A percentile compares a stretch with the other conserved stretches of the same genome.
These are phyloP conservation scores for Petrea volubilis DNA, from an alignment of 257 asterid genomes.

Conservation along the genomic window DNA sequence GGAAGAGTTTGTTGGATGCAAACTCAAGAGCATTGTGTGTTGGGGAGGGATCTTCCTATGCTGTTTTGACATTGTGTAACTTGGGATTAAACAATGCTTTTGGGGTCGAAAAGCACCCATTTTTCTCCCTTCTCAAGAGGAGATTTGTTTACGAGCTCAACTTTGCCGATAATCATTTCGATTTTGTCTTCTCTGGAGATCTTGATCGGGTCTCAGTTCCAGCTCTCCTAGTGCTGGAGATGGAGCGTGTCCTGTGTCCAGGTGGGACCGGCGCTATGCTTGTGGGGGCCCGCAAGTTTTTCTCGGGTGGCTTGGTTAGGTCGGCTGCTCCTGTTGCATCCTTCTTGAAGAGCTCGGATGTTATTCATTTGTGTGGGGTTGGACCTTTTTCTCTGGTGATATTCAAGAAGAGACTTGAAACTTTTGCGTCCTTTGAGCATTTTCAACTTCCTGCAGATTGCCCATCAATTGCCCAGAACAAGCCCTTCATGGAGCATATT, in stretches of 20 bases:
- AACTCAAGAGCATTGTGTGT: conserved; percentile 67
- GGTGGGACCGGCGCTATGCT: conserved; percentile 85
- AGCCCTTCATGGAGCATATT: conserved; percentile 53
- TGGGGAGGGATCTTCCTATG: conserved; percentile 63
- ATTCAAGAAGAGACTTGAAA: conserved; percentile 60
- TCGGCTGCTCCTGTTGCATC: conserved; percentile 32
- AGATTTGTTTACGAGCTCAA: conserved; percentile 69
- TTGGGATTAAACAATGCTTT: conserved; percentile 55
- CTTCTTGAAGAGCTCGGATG: conserved; percentile 65
- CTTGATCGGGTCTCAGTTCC: conserved; percentile 75
- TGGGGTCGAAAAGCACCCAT: conserved; percentile 64
- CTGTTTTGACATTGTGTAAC: conserved; percentile 53
- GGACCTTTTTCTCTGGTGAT: conserved; percentile 53
- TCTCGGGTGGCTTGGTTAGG: conserved; percentile 50
- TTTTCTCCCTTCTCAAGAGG: conserved; percentile 73
- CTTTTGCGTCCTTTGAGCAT: conserved; percentile 43
- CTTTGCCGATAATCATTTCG: conserved; percentile 58
- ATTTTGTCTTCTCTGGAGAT: conserved; percentile 73
- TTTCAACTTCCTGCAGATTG: conserved; percentile 62
- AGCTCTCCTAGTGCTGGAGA: conserved; percentile 70
- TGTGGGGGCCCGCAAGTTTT: conserved; percentile 41
- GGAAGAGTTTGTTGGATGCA: conserved; percentile 52
- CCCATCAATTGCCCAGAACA: conserved; percentile 58
- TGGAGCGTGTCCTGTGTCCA: conserved; percentile 80
- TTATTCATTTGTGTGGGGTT: conserved; percentile 55